Evolutionary conservation across 139 green algal genomes (phyloP), one percentile per base, ranked within the genome.

Genomic region (Choricystis sp.): DNA sequence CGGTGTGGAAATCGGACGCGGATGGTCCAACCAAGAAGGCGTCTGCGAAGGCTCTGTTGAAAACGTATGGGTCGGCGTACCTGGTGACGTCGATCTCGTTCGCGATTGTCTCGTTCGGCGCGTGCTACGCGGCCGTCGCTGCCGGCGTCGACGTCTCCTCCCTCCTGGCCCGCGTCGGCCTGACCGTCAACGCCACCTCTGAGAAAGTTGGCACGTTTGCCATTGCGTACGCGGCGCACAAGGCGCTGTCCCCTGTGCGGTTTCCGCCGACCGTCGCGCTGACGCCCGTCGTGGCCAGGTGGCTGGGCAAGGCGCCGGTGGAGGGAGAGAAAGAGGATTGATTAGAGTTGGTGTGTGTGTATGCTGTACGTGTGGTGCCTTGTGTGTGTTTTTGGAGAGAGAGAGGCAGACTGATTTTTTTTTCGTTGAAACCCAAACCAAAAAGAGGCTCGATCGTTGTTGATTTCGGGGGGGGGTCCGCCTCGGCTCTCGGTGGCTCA

Each of bases 261-360:
- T 99, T 99, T 74, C 93, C 93, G 0, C 94, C 94, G 20, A 98
- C 94, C 0, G 94, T 99, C 4, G 91, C 91, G 0, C 71, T 99
- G n/a, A 99, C 94, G 1, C 94, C 94, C 0, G 65, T 97, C 16
- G 92, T 99, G 16, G 93, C 93, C 1, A 80, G 84, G 55, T 82
- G 78, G 62, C 66, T 90, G 22, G 87, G 85, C 22, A 88, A 85
- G 77, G 55, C 49, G 3, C n/a, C 31, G 24, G 67, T 66, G 31
- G 48, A 29, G 40, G 40, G 40, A 21, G 40, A 52, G 40, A 16
- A 52, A 52, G 40, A n/a, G n/a, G n/a, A n/a, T n/a, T n/a, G n/a
- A n/a, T n/a, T n/a, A n/a, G n/a, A n/a, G n/a, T n/a, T n/a, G n/a
- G n/a, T n/a, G n/a, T n/a, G n/a, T n/a, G n/a, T n/a, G n/a, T n/a